These are phyloP conservation scores for Citrus inodora DNA, from an alignment of 345 rosid species.

Conservation along the genomic window DNA sequence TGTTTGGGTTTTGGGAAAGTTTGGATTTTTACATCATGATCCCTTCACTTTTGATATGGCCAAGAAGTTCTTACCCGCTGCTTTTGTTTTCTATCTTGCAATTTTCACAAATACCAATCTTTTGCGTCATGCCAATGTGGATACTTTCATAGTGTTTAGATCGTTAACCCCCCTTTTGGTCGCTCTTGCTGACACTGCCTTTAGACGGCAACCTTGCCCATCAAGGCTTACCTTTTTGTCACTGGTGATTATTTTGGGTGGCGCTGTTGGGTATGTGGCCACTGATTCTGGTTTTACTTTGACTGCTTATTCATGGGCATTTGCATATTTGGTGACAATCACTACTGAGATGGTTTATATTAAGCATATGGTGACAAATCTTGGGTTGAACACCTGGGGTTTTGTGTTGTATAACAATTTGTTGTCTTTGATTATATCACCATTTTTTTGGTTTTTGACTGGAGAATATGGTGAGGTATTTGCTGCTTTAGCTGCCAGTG, in stretches of 20 bases:
- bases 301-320: conserved; percentile 92
- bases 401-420: conserved; percentile 86
- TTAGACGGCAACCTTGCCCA: conserved; percentile 81
- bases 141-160: conserved; percentile 88
- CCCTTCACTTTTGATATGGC: conserved; percentile 75
- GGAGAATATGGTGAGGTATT: conserved; percentile 74
- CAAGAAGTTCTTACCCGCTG: conserved; percentile 95
- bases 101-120: conserved; percentile 97
- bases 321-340: conserved; percentile 85
- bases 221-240: conserved; percentile 72
- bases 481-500: conserved; percentile 46
- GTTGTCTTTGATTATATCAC: conserved; percentile 84
- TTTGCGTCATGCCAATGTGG: conserved; percentile 95
- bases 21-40: conserved; percentile 79
- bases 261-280: conserved; percentile 93
- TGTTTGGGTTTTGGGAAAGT: conserved; percentile 78
- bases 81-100: conserved; percentile 83
- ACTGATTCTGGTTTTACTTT: conserved; percentile 82
- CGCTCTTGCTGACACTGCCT: conserved; percentile 79
- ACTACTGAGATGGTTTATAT: conserved; percentile 97
- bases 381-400: conserved; percentile 98
- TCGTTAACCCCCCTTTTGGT: conserved; percentile 93
- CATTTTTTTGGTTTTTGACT: conserved; percentile 84
- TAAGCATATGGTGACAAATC: conserved; percentile 91
- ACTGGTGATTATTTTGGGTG: conserved; percentile 65